Evolutionary conservation across 257 asterid species (phyloP), one percentile per base, ranked within the genome.

Genomic region (Datura wrightii): DNA sequence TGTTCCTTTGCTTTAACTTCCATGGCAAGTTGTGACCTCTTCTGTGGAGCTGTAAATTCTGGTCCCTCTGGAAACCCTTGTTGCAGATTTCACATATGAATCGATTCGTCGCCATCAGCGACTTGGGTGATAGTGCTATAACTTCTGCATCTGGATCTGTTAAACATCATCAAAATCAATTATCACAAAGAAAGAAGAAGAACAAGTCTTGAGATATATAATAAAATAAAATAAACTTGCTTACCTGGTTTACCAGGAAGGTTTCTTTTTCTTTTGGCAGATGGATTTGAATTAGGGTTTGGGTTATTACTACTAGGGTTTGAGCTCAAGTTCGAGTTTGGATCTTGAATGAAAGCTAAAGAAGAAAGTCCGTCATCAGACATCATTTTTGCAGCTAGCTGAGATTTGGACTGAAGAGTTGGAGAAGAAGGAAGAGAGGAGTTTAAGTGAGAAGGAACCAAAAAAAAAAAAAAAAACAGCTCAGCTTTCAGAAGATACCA

Each of bases 351-450:
- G 82, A 97, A 87, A 79, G 56, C 55, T 71, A 71, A n/a, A 2
- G 79, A 71, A 34, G 95, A 87, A 62, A 92, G 89, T n/a, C 92
- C 97, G 41, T 93, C 97, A 82, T 89, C 94, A n/a, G 99, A 93
- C 93, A 93, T 91, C 97, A 94, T 94, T 87, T 85, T 91, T n/a
- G 55, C 14, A 37, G 31, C n/a, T 24, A 24, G 19, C 13, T 53
- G 56, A 46, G 48, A 36, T 52, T 72, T 34, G 65, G 55, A 58
- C 15, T 62, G 16, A 9, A 58, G 18, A 24, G 74, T 39, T 81
- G 60, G 54, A 67, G 67, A 62, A 34, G 44, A 44, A 41, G 74
- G 14, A 24, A 2, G 37, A 85, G 13, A 15, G 39, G 60, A 74
- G 80, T 14, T 13, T 78, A 78, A 78, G 62, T 52, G 55, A 50